These are phyloP conservation scores for Pseudogymnoascus destructans DNA, from an alignment of 2,329 filamentous ascomycete genomes.

Conservation along the genomic window DNA sequence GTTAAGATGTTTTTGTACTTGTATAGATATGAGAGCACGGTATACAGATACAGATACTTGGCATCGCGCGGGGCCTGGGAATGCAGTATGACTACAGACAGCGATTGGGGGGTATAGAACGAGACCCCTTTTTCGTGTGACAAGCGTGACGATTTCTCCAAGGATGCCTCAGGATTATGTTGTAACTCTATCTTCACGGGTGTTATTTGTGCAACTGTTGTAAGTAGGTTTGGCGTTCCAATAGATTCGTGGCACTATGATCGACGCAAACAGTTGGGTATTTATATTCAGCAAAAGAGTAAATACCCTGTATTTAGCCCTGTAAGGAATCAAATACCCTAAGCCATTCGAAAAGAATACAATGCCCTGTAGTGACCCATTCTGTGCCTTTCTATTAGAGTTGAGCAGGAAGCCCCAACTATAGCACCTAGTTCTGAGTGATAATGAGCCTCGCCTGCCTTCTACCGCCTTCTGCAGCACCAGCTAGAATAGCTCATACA, in stretches of 20 bases:
- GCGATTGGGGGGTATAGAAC: background rate
- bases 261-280: background rate
- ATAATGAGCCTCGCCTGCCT: no score
- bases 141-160: background rate
- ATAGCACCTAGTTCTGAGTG: no score
- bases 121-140: background rate
- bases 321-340: no score
- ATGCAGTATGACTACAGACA: background rate
- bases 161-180: background rate
- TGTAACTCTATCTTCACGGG: background rate
- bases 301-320: no score
- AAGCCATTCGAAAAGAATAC: no score
- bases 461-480: slow-evolving; percentile 42
- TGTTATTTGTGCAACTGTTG: background rate
- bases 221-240: background rate
- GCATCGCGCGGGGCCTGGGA: background rate
- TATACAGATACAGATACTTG: background rate
- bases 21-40: slow-evolving; percentile 14
- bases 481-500: background rate
- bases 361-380: no score
- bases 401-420: no score
- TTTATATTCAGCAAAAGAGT: background rate
- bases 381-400: no score
- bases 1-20: slow-evolving; percentile 7
- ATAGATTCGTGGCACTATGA: background rate